Evolutionary conservation across 192 early-diverging fungal genomes (phyloP).

Genomic region (Rhizophagus sp.): DNA sequence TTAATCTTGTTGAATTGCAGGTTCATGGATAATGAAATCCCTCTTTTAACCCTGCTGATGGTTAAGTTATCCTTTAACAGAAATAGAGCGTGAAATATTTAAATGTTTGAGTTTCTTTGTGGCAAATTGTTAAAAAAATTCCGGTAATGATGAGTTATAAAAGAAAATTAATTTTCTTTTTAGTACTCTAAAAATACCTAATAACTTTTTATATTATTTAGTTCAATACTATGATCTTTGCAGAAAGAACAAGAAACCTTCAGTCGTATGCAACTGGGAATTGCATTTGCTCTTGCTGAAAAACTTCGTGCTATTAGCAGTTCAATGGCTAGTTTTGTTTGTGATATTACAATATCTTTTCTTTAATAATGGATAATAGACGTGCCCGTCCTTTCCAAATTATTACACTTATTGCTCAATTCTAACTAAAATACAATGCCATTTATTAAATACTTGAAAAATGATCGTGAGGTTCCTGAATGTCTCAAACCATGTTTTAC

Average conservation of each 20-base stretch:
- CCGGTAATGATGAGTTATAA: too few species aligned
- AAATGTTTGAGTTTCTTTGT: slow-evolving; percentile 32
- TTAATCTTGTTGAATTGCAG: not conserved
- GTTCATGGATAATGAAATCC: slow-evolving; percentile 37
- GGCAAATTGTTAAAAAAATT: not conserved
- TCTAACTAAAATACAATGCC: too few species aligned
- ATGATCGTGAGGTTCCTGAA: too few species aligned
- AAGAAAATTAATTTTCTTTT: not conserved
- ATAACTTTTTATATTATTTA: slow-evolving; percentile 9
- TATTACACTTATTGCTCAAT: too few species aligned
- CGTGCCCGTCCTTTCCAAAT: too few species aligned
- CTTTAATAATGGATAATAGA: too few species aligned
- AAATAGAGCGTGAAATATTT: slow-evolving; percentile 14
- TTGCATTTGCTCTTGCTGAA: slow-evolving; percentile 31
- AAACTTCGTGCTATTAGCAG: slow-evolving; percentile 31
- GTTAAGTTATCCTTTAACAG: not conserved
- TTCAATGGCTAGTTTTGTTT: slow-evolving; percentile 25
- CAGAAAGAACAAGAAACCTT: slow-evolving; percentile 37
- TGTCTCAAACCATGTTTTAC: too few species aligned
- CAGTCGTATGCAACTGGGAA: slow-evolving; percentile 33
- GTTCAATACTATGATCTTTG: slow-evolving; percentile 35
- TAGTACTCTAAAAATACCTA: not conserved
- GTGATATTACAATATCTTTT: not conserved
- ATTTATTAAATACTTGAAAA: too few species aligned
- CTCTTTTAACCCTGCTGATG: slow-evolving; percentile 27